Evolutionary conservation across 2,329 filamentous ascomycete species (phyloP).

Genomic region (Fusarium beomiforme): DNA sequence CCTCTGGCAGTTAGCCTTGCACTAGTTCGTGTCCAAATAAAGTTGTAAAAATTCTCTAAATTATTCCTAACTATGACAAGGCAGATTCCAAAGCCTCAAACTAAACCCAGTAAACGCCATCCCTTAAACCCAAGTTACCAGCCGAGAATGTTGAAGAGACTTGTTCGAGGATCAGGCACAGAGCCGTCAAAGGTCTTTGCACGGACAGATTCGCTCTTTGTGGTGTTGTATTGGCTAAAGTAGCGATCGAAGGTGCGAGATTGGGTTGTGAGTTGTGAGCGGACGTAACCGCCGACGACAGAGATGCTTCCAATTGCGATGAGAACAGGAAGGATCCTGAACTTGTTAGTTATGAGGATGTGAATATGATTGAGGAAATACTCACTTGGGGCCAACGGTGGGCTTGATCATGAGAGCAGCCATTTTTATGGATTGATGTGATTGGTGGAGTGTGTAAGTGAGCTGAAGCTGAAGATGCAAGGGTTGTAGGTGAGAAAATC

Average conservation of each 20-base stretch:
- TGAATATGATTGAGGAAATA: neutral
- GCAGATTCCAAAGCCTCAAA: slow-evolving; percentile 12
- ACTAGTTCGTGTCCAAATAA: neutral
- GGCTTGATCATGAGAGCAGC: slow-evolving; percentile 35
- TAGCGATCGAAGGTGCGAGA: slow-evolving; percentile 40
- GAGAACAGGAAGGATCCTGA: slow-evolving; percentile 36
- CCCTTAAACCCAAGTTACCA: slow-evolving; percentile 17
- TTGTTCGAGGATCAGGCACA: slow-evolving; percentile 40
- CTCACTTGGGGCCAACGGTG: slow-evolving; percentile 33
- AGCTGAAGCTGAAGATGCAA: slow-evolving; percentile 6
- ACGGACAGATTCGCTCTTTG: slow-evolving; percentile 32
- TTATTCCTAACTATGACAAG: slow-evolving; percentile 7
- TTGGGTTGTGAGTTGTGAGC: slow-evolving; percentile 28
- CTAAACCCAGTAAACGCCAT: slow-evolving; percentile 9
- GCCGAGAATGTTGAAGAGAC: slow-evolving; percentile 40
- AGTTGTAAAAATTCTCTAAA: neutral
- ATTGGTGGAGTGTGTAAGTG: slow-evolving; percentile 27
- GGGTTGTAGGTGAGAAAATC: slow-evolving; percentile 19
- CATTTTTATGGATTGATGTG: slow-evolving; percentile 30
- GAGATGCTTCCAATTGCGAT: slow-evolving; percentile 38
- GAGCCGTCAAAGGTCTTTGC: slow-evolving; percentile 35
- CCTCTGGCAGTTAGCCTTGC: neutral
- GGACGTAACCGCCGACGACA: slow-evolving; percentile 28
- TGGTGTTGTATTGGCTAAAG: slow-evolving; percentile 40
- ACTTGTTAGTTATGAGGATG: slow-evolving; percentile 4